Conservation (phyloP, 2,329 filamentous ascomycete species). For the Didymella pinodella region DNA sequence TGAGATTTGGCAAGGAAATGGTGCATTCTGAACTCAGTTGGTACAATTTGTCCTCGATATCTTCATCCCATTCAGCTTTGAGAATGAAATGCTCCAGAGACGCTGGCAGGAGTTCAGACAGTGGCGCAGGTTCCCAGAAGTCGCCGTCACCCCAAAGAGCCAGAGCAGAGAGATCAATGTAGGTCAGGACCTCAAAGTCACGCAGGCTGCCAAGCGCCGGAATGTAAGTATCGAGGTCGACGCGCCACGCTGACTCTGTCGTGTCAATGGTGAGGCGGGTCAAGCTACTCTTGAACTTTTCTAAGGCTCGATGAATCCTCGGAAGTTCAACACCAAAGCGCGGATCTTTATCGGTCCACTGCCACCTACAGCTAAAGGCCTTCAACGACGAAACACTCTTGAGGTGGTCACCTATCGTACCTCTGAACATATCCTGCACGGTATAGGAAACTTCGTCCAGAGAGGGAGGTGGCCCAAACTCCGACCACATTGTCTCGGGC, state of each 20-base stretch:
- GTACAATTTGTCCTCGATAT: conserved; percentile 21
- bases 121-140: background rate
- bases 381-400: background rate
- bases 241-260: conserved; percentile 3
- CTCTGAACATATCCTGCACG: background rate
- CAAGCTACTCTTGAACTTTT: background rate
- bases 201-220: conserved; percentile 24
- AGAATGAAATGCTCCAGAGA: conserved; percentile 26
- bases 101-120: conserved; percentile 23
- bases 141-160: conserved; percentile 27
- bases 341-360: conserved; percentile 3
- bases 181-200: conserved; percentile 19
- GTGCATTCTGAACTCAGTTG: conserved; percentile 16
- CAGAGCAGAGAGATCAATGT: conserved; percentile 28
- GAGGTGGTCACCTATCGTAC: background rate
- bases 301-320: background rate
- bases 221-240: conserved; percentile 15
- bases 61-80: conserved; percentile 29
- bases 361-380: conserved; percentile 9
- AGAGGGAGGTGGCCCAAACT: background rate
- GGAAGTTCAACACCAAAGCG: background rate
- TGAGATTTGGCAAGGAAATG: background rate
- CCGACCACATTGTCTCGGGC: background rate
- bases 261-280: conserved; percentile 11
- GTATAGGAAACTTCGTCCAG: background rate